phyloP scores from a whole-genome alignment of 805 yeast species.

The Schwanniomyces polymorphus region DNA sequence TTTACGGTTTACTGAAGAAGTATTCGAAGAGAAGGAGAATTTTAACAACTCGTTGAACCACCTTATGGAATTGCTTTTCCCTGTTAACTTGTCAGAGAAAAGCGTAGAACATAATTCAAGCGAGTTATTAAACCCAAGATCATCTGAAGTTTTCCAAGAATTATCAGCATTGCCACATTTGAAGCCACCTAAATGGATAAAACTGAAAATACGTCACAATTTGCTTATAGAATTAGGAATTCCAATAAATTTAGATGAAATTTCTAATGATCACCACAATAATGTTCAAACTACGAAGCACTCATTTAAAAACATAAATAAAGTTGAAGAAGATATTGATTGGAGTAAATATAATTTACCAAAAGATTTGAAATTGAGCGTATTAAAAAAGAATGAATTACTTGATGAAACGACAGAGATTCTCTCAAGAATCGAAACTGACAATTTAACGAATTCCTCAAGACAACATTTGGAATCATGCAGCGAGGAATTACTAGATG shows the following conservation, averaged over 20 bases:
- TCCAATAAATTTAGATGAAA: slow-evolving; percentile 69
- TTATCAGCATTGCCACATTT: slow-evolving; percentile 50
- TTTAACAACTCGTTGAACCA: slow-evolving; percentile 10
- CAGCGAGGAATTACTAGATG: slow-evolving; percentile 22
- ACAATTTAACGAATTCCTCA: slow-evolving; percentile 31
- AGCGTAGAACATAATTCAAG: neutral
- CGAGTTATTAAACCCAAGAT: slow-evolving; percentile 28
- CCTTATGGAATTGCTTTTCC: slow-evolving; percentile 10
- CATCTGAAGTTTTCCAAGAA: slow-evolving; percentile 43
- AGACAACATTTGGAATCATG: slow-evolving; percentile 21
- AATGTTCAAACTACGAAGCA: neutral
- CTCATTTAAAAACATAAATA: neutral
- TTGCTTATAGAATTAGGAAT: slow-evolving; percentile 66
- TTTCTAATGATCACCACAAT: slow-evolving; percentile 8
- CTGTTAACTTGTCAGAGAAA: slow-evolving; percentile 1
- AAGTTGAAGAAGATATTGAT: slow-evolving; percentile 26
- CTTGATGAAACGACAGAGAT: slow-evolving; percentile 24
- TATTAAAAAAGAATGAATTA: slow-evolving; percentile 22
- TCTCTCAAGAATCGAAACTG: slow-evolving; percentile 32
- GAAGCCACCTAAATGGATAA: slow-evolving; percentile 68
- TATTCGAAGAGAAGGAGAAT: slow-evolving; percentile 8
- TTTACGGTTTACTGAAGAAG: slow-evolving; percentile 11
- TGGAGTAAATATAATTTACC: slow-evolving; percentile 40
- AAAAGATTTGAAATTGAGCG: slow-evolving; percentile 25
- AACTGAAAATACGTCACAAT: slow-evolving; percentile 62